Conservation (phyloP, 345 rosid species). For the Citrus cavaleriei region DNA sequence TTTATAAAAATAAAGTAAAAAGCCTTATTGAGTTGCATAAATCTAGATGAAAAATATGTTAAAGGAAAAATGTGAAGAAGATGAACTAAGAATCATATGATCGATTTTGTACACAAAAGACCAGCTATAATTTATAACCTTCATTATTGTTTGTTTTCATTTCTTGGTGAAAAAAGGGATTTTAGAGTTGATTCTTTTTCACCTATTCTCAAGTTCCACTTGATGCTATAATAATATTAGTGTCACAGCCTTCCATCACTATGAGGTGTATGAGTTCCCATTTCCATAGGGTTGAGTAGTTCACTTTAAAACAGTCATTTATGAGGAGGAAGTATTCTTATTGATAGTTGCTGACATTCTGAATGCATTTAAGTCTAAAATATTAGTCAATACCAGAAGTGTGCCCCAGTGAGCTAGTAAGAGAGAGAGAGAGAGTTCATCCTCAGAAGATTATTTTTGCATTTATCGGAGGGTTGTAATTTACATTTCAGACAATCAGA, state of each 20-base stretch:
- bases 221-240: neutral
- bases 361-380: neutral
- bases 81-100: neutral
- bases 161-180: neutral
- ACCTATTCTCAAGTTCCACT: neutral
- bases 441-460: neutral
- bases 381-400: neutral
- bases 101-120: neutral
- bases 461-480: neutral
- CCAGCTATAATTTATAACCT: no score
- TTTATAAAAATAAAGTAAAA: neutral
- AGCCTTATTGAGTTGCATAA: neutral
- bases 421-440: neutral
- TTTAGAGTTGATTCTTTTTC: neutral
- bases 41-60: neutral
- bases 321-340: neutral
- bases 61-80: neutral
- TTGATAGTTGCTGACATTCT: neutral
- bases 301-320: neutral
- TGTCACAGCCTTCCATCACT: no score
- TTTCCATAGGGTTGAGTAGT: neutral
- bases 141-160: neutral
- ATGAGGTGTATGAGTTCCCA: neutral
- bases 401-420: neutral
- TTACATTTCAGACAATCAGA: neutral